Evolutionary conservation across 305 asterid genomes (phyloP).

Genomic region (Fraxinus latifolia): DNA sequence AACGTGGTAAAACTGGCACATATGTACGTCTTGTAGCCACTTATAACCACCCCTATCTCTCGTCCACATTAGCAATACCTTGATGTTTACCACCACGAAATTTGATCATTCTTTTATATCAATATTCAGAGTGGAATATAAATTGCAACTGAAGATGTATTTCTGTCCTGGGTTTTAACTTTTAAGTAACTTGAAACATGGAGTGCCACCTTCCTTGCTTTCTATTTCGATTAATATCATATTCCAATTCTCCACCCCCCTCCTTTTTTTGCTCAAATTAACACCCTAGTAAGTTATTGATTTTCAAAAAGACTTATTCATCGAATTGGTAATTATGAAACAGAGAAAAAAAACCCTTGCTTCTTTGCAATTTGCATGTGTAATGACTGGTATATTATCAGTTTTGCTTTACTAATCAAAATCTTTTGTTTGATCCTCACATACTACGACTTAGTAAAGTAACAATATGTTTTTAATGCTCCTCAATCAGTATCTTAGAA

Average conservation of each 20-base stretch:
- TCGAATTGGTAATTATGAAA: background rate
- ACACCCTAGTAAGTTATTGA: background rate
- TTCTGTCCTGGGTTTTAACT: background rate
- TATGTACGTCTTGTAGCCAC: background rate
- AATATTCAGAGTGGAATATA: background rate
- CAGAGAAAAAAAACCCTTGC: background rate
- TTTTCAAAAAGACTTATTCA: background rate
- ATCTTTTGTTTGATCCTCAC: background rate
- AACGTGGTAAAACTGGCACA: background rate
- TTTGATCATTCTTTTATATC: background rate
- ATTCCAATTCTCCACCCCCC: background rate
- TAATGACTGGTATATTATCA: background rate
- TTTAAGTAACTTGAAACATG: background rate
- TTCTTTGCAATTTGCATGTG: background rate
- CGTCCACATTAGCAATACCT: background rate
- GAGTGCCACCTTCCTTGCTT: constrained; percentile 5
- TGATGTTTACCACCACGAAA: background rate
- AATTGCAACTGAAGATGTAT: background rate
- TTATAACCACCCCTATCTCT: background rate
- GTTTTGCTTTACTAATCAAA: background rate
- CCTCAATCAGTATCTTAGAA: background rate
- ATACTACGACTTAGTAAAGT: background rate
- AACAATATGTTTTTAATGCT: background rate
- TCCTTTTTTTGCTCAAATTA: background rate
- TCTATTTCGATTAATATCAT: background rate